Evolutionary conservation across 148 eudicot genomes (phyloP).

Genomic region (Chenopodium formosanum): DNA sequence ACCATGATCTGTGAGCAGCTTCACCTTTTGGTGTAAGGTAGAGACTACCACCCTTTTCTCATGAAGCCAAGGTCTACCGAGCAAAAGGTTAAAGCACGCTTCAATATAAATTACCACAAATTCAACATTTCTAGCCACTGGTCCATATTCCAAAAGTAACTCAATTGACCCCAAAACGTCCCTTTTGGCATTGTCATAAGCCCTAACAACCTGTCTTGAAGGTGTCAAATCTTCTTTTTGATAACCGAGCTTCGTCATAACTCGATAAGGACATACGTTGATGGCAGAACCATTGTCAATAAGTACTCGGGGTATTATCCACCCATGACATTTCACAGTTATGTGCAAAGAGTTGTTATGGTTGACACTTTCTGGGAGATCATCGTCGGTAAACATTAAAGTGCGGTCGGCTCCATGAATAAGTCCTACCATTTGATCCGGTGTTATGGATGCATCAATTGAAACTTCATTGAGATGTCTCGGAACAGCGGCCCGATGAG

Average conservation of each 20-base stretch:
- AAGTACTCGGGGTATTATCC: not conserved
- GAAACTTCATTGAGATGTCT: not conserved
- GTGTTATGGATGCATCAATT: not conserved
- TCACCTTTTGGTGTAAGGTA: slow-evolving; percentile 8
- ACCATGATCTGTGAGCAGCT: not conserved
- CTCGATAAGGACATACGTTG: not conserved
- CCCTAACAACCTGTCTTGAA: not conserved
- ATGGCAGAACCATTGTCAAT: not conserved
- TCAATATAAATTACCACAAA: slow-evolving; percentile 6
- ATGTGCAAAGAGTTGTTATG: not conserved
- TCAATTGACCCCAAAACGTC: not conserved
- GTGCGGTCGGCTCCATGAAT: not conserved
- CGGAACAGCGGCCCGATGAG: not conserved
- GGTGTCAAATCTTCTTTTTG: not conserved
- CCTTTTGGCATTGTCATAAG: not conserved
- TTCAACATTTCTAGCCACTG: not conserved
- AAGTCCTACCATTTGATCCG: not conserved
- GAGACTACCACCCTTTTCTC: not conserved
- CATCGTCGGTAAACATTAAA: not conserved
- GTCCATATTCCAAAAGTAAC: not conserved
- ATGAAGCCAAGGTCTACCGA: not conserved
- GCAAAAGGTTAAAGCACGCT: not conserved
- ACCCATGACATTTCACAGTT: not conserved
- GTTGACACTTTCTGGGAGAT: not conserved
- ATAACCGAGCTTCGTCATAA: not conserved